A percentile compares a stretch with the other conserved stretches of the same genome.
phyloP scores from a whole-genome alignment of 331 rosid genomes.

The Cydonia oblonga region DNA sequence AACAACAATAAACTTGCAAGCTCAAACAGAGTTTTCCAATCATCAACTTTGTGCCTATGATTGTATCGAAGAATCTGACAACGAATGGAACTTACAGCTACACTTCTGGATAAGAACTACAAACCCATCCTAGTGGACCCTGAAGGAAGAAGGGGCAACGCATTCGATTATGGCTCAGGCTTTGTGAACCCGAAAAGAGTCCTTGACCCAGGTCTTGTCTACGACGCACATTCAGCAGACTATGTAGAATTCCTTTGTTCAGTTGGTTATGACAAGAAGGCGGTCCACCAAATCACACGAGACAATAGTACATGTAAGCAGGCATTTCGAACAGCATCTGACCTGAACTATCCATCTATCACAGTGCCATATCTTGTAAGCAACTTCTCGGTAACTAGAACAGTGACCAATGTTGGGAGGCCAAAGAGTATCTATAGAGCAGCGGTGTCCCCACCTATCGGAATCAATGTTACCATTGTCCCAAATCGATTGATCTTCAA shows the following conservation, averaged over 20 bases:
- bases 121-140: constrained; percentile 48
- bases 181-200: constrained; percentile 59
- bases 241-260: constrained; percentile 57
- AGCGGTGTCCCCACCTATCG: constrained; percentile 38
- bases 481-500: constrained; percentile 44
- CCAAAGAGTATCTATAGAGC: constrained; percentile 44
- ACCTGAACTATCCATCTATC: constrained; percentile 67
- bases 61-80: constrained; percentile 14
- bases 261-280: constrained; percentile 49
- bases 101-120: constrained; percentile 46
- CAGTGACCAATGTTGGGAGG: constrained; percentile 59
- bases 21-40: not conserved
- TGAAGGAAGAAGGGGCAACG: constrained; percentile 45
- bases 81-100: constrained; percentile 42
- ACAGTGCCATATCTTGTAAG: constrained; percentile 54
- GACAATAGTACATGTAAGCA: constrained; percentile 55
- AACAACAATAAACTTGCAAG: not conserved
- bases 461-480: constrained; percentile 53
- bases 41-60: not conserved
- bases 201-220: constrained; percentile 63
- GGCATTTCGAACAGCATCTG: constrained; percentile 37
- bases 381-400: constrained; percentile 37
- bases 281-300: constrained; percentile 46
- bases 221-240: constrained; percentile 45
- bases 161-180: constrained; percentile 74